These are phyloP conservation scores for Kodamaea alishanica DNA, from an alignment of 1,139 yeast species.

Conservation along the genomic window DNA sequence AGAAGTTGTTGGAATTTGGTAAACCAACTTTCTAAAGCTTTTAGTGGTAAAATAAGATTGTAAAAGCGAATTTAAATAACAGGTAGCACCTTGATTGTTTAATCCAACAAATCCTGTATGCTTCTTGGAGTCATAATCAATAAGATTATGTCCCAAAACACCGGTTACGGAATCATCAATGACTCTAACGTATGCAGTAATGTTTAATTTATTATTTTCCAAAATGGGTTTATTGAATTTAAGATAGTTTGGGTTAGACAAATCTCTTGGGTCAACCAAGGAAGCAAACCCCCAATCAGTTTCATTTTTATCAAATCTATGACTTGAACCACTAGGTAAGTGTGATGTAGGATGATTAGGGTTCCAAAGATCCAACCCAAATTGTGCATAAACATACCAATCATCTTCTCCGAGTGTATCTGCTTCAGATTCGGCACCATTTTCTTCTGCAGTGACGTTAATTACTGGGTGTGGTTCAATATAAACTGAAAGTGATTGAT, in stretches of 20 bases:
- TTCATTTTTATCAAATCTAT: slow-evolving; percentile 71
- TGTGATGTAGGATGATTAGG: slow-evolving; percentile 64
- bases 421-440: slow-evolving; percentile 18
- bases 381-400: slow-evolving; percentile 91
- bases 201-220: slow-evolving; percentile 56
- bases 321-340: slow-evolving; percentile 67
- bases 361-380: slow-evolving; percentile 81
- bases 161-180: slow-evolving; percentile 88
- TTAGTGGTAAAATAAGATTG: slow-evolving; percentile 90
- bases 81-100: slow-evolving; percentile 96
- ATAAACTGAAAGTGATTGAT: slow-evolving; percentile 53
- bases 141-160: slow-evolving; percentile 85
- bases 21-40: slow-evolving; percentile 77
- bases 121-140: slow-evolving; percentile 81
- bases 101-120: slow-evolving; percentile 90
- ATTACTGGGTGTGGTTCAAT: slow-evolving; percentile 55
- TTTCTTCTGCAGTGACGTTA: slow-evolving; percentile 14
- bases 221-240: slow-evolving; percentile 37
- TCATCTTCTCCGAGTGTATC: slow-evolving; percentile 35
- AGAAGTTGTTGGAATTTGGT: slow-evolving; percentile 69
- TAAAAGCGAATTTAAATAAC: slow-evolving; percentile 85
- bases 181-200: slow-evolving; percentile 74
- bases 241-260: slow-evolving; percentile 26
- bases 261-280: slow-evolving; percentile 57
- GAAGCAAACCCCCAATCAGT: slow-evolving; percentile 96